phyloP scores from a whole-genome alignment of 2,329 filamentous ascomycete species.

The Chlorencoelia australis region DNA sequence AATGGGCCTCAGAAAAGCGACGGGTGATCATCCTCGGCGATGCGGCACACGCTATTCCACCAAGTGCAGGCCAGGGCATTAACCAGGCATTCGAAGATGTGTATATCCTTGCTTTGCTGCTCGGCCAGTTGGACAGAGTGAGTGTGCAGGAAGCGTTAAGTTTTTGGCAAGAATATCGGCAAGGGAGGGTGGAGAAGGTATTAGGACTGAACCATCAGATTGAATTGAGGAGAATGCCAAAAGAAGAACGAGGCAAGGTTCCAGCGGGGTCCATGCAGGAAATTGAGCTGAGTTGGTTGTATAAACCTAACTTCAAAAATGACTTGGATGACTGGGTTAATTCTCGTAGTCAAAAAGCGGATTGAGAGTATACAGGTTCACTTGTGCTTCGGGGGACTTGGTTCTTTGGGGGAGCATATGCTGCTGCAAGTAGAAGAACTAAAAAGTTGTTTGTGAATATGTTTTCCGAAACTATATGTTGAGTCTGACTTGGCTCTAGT shows the following conservation, averaged over 20 bases:
- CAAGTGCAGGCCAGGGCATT: conserved; percentile 36
- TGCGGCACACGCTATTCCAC: conserved; percentile 39
- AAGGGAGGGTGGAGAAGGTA: conserved; percentile 37
- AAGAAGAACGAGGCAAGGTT: conserved; percentile 33
- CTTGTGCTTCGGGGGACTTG: no score
- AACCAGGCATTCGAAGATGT: conserved; percentile 42
- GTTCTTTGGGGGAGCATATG: no score
- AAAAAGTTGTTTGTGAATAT: no score
- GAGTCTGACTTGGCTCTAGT: no score
- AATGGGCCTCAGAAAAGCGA: conserved; percentile 29
- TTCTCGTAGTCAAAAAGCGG: no score
- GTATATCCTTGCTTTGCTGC: conserved; percentile 34
- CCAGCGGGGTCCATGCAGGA: conserved; percentile 24
- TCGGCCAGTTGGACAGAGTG: conserved; percentile 21
- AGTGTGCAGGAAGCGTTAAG: conserved; percentile 24
- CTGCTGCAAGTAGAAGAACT: no score
- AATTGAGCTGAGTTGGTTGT: conserved; percentile 11
- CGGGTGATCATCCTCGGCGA: conserved; percentile 37
- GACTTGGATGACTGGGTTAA: conserved; percentile 10
- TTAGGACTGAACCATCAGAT: conserved; percentile 37
- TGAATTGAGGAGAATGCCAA: conserved; percentile 24
- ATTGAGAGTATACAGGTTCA: no score
- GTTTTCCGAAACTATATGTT: no score
- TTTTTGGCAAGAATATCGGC: conserved; percentile 39
- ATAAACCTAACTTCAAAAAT: conserved; percentile 8